These are phyloP conservation scores for Climacium dendroides DNA, from an alignment of 225 moss, liverwort and hornwort genomes.

Conservation along the genomic window DNA sequence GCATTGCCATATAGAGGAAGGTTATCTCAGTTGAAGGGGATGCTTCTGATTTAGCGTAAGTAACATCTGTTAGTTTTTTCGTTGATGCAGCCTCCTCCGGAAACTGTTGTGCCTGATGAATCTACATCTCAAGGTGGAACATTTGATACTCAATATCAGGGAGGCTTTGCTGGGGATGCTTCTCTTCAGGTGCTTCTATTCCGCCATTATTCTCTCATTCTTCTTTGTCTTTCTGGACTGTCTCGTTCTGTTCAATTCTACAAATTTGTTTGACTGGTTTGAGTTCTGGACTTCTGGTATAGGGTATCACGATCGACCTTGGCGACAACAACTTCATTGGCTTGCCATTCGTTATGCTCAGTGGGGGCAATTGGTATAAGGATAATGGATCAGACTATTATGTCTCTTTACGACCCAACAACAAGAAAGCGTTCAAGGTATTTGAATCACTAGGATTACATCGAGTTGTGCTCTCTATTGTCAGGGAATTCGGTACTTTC, in stretches of 20 bases:
- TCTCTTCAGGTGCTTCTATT: slow-evolving; percentile 50
- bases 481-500: not conserved
- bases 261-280: not conserved
- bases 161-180: slow-evolving; percentile 63
- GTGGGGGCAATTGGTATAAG: slow-evolving; percentile 82
- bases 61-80: not conserved
- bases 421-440: slow-evolving; percentile 54
- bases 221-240: not conserved
- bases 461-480: not conserved
- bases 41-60: not conserved
- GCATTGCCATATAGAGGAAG: not conserved
- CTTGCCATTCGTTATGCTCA: slow-evolving; percentile 71
- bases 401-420: slow-evolving; percentile 33
- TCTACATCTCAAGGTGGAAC: slow-evolving; percentile 39
- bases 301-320: slow-evolving; percentile 63
- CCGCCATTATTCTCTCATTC: not conserved
- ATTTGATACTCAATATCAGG: slow-evolving; percentile 50
- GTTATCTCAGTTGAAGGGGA: not conserved
- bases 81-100: slow-evolving; percentile 56
- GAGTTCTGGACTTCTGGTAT: slow-evolving; percentile 2
- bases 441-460: not conserved
- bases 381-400: slow-evolving; percentile 90
- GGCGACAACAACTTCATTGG: slow-evolving; percentile 55
- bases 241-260: not conserved
- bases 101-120: slow-evolving; percentile 46